Conservation (phyloP, 176 grass and related monocot genomes). For the Alloteropsis semialata region DNA sequence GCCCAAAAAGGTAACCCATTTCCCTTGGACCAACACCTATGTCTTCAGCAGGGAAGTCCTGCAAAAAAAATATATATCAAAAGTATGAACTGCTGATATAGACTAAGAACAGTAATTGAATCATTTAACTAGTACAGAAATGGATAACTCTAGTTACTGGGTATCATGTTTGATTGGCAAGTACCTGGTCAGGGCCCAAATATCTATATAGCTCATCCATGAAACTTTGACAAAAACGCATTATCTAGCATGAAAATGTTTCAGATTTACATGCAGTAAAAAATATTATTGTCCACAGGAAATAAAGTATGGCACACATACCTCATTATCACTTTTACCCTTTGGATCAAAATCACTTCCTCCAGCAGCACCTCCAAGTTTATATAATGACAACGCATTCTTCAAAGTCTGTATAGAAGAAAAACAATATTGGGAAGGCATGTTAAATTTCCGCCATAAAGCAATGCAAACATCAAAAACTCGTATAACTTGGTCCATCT, state of each 20-base stretch:
- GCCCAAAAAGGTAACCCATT: slow-evolving; percentile 98
- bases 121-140: slow-evolving; percentile 13
- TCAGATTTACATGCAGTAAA: slow-evolving; percentile 23
- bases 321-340: slow-evolving; percentile 95
- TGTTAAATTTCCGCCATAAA: slow-evolving; percentile 17
- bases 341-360: slow-evolving; percentile 99
- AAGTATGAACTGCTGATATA: not conserved
- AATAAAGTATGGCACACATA: slow-evolving; percentile 40
- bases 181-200: slow-evolving; percentile 95
- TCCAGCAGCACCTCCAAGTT: slow-evolving; percentile 94
- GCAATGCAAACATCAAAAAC: not conserved
- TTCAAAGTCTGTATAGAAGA: slow-evolving; percentile 69
- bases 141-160: not conserved
- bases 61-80: slow-evolving; percentile 20
- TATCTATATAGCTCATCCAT: slow-evolving; percentile 98
- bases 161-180: slow-evolving; percentile 11
- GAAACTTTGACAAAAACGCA: slow-evolving; percentile 99
- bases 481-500: slow-evolving; percentile 7
- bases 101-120: slow-evolving; percentile 1
- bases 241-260: slow-evolving; percentile 65
- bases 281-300: not conserved
- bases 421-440: slow-evolving; percentile 8
- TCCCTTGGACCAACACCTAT: slow-evolving; percentile 94
- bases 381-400: slow-evolving; percentile 94
- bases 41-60: slow-evolving; percentile 97